phyloP scores from a whole-genome alignment of 2,329 filamentous ascomycete species.

The Metarhizium sp. region DNA sequence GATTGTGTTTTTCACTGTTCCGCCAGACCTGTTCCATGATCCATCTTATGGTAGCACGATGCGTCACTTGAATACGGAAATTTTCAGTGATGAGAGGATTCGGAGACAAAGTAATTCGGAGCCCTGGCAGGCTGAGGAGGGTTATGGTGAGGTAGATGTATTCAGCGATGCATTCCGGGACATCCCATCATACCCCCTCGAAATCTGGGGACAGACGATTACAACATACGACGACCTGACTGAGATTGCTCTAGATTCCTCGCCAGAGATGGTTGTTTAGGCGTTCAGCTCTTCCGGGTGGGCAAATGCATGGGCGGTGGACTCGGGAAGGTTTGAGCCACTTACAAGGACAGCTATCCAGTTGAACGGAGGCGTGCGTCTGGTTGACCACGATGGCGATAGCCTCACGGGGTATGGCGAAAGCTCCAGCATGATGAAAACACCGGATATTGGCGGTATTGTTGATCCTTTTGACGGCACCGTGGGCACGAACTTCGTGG shows the following conservation, averaged over 20 bases:
- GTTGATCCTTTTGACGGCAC: slow-evolving; percentile 8
- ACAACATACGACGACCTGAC: slow-evolving; percentile 21
- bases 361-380: slow-evolving; percentile 21
- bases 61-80: slow-evolving; percentile 3
- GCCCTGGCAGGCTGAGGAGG: slow-evolving; percentile 12
- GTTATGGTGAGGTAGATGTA: slow-evolving; percentile 12
- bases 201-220: slow-evolving; percentile 21
- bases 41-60: slow-evolving; percentile 12
- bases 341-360: slow-evolving; percentile 15
- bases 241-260: slow-evolving; percentile 22
- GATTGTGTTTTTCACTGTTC: slow-evolving; percentile 52
- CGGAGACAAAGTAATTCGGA: slow-evolving; percentile 8
- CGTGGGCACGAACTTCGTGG: slow-evolving; percentile 4
- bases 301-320: slow-evolving; percentile 22
- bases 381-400: slow-evolving; percentile 21
- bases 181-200: slow-evolving; percentile 16
- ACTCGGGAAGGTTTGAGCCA: slow-evolving; percentile 12
- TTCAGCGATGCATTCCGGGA: slow-evolving; percentile 10
- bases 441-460: neutral
- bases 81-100: slow-evolving; percentile 3
- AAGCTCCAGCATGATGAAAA: neutral
- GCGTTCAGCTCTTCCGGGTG: slow-evolving; percentile 24
- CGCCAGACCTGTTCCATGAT: slow-evolving; percentile 42
- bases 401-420: slow-evolving; percentile 15
- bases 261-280: slow-evolving; percentile 25